Percentiles rank a stretch among this genome's conserved stretches.
Conservation (phyloP, 257 asterid genomes). For the Thymus quinquecostatus region DNA sequence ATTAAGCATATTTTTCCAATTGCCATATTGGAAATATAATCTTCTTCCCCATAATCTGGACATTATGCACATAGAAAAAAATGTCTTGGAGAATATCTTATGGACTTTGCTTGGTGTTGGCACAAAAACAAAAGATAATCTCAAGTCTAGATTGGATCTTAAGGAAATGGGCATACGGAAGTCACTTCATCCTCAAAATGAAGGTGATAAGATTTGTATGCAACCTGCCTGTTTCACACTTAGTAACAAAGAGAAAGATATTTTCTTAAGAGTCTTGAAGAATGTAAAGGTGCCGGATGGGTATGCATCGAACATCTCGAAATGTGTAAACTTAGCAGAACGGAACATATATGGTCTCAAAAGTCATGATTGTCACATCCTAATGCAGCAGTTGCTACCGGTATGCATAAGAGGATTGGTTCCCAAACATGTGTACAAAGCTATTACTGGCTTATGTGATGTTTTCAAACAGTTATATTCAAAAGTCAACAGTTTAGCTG, state of each 20-base stretch:
- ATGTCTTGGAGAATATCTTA: neutral
- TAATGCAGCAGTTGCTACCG: neutral
- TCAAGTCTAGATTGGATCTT: neutral
- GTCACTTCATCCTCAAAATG: neutral
- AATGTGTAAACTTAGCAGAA: neutral
- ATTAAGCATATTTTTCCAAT: neutral
- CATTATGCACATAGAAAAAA: neutral
- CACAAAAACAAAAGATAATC: neutral
- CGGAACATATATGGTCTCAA: slow-evolving; percentile 1
- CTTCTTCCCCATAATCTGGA: neutral
- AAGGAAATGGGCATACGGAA: neutral
- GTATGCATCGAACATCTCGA: neutral
- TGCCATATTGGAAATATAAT: neutral
- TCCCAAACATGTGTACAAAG: neutral
- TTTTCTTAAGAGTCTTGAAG: neutral
- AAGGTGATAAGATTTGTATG: neutral
- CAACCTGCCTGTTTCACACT: neutral
- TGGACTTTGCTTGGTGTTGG: slow-evolving; percentile 2
- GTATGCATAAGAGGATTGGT: neutral
- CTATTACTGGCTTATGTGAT: neutral
- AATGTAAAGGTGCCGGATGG: neutral
- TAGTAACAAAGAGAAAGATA: neutral
- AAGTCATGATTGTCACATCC: neutral
- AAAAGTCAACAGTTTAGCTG: neutral
- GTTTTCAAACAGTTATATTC: neutral